Conservation (phyloP, 192 early-diverging fungal species). For the Umbelopsis sp. region DNA sequence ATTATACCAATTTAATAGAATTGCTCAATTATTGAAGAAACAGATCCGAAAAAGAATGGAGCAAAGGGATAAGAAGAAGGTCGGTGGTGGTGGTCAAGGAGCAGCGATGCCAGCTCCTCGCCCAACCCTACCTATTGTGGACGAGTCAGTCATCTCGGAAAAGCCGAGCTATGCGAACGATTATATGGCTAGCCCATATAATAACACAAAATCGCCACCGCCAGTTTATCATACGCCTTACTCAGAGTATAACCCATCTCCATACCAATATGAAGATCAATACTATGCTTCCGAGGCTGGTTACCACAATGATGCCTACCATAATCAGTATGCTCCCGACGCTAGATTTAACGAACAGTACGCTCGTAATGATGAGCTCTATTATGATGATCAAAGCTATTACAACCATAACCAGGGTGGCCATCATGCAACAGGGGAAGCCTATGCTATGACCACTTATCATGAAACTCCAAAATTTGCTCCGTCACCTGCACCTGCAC, state of each 20-base stretch:
- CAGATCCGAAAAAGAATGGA: constrained; percentile 22
- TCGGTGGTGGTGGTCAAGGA: not conserved
- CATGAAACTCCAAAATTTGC: not conserved
- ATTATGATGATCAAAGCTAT: constrained; percentile 6
- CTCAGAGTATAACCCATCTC: not conserved
- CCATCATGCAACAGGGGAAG: constrained; percentile 1
- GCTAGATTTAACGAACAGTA: not conserved
- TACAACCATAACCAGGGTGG: not conserved
- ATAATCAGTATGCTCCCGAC: not conserved
- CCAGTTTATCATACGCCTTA: constrained; percentile 14
- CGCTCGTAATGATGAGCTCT: not conserved
- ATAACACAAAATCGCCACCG: not conserved
- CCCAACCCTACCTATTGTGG: constrained; percentile 16
- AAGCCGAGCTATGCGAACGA: not conserved
- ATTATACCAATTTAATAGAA: not conserved
- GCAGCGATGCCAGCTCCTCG: not conserved
- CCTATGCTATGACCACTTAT: constrained; percentile 7
- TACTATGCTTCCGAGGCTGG: not conserved
- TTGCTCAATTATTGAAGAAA: constrained; percentile 22
- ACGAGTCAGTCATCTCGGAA: constrained; percentile 16
- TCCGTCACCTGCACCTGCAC: not conserved
- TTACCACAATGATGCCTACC: not conserved
- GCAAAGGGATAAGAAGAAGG: not conserved
- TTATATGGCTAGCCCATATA: constrained; percentile 5
- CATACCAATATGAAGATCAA: constrained; percentile 11